These are phyloP conservation scores for Neoboletus magnificus DNA, from an alignment of 768 basidiomycete species.

Conservation along the genomic window DNA sequence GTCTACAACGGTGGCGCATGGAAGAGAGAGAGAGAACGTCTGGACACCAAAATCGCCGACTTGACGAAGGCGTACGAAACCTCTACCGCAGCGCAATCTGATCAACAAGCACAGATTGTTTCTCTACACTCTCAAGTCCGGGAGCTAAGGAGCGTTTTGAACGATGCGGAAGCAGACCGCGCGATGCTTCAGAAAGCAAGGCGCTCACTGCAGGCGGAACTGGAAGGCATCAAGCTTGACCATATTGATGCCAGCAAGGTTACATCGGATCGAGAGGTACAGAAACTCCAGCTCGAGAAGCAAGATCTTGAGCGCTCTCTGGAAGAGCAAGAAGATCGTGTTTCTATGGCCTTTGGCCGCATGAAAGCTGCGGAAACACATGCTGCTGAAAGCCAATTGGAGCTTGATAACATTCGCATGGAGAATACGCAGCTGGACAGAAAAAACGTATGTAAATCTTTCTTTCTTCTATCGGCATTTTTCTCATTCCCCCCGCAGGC, in stretches of 20 bases:
- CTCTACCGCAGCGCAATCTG: constrained; percentile 65
- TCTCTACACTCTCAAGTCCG: constrained; percentile 83
- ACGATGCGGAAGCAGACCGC: constrained; percentile 83
- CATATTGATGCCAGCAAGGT: constrained; percentile 66
- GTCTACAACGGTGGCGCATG: constrained; percentile 73
- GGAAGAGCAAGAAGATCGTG: constrained; percentile 75
- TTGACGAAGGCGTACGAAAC: constrained; percentile 73
- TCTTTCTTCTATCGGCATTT: not conserved
- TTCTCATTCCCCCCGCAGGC: constrained; percentile 45
- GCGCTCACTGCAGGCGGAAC: constrained; percentile 72
- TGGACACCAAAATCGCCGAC: constrained; percentile 79
- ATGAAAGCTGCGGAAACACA: constrained; percentile 80
- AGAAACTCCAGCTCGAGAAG: constrained; percentile 73
- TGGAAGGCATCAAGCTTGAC: constrained; percentile 78
- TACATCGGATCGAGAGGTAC: constrained; percentile 70
- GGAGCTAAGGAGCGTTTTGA: constrained; percentile 74
- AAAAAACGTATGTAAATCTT: constrained; percentile 54
- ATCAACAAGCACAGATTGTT: constrained; percentile 83
- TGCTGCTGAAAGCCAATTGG: constrained; percentile 71
- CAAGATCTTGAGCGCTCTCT: constrained; percentile 76
- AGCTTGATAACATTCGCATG: constrained; percentile 71
- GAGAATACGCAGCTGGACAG: constrained; percentile 81
- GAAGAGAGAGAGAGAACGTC: constrained; percentile 85
- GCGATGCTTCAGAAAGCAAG: constrained; percentile 78
- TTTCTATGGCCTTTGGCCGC: constrained; percentile 65